A percentile compares a stretch with the other conserved stretches of the same genome.
Conservation (phyloP, 371 early-diverging fungal species). For the Rhizomucor miehei region DNA sequence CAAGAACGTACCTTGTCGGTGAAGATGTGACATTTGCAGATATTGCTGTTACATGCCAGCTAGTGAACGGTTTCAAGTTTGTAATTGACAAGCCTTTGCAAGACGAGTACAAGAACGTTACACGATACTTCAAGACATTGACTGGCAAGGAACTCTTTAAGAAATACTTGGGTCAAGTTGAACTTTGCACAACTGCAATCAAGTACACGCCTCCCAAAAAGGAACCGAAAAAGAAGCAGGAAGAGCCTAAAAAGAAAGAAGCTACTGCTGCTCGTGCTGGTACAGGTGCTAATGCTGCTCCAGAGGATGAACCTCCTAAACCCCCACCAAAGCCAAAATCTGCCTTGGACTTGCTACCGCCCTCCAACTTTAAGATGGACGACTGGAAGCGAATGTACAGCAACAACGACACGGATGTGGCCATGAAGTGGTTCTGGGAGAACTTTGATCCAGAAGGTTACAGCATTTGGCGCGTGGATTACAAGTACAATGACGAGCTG, state of each 20-base stretch:
- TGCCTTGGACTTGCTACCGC: slow-evolving; percentile 85
- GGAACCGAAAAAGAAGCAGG: slow-evolving; percentile 35
- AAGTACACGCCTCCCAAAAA: slow-evolving; percentile 58
- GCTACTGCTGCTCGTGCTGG: too few relatives aligned
- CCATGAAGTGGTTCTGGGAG: slow-evolving; percentile 93
- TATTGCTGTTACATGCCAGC: slow-evolving; percentile 63
- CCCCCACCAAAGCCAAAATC: slow-evolving; percentile 90
- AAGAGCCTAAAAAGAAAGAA: slow-evolving; percentile 39
- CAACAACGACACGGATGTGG: slow-evolving; percentile 89
- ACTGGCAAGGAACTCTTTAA: slow-evolving; percentile 80
- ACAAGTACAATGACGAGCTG: slow-evolving; percentile 89
- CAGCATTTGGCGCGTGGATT: slow-evolving; percentile 83
- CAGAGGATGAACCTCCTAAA: slow-evolving; percentile 41
- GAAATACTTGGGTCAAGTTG: slow-evolving; percentile 69
- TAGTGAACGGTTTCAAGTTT: slow-evolving; percentile 57
- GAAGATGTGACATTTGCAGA: slow-evolving; percentile 90
- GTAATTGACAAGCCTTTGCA: slow-evolving; percentile 71
- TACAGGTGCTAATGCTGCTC: too few relatives aligned
- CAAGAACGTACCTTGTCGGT: slow-evolving; percentile 89
- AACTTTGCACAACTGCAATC: slow-evolving; percentile 53
- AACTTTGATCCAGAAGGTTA: slow-evolving; percentile 84
- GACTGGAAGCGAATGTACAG: slow-evolving; percentile 97
- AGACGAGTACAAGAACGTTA: slow-evolving; percentile 77
- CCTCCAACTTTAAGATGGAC: slow-evolving; percentile 78
- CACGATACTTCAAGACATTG: slow-evolving; percentile 83